Base-by-base conservation (phyloP, 2,329 filamentous ascomycete genomes). In the Aspergillus sp. region DNA sequence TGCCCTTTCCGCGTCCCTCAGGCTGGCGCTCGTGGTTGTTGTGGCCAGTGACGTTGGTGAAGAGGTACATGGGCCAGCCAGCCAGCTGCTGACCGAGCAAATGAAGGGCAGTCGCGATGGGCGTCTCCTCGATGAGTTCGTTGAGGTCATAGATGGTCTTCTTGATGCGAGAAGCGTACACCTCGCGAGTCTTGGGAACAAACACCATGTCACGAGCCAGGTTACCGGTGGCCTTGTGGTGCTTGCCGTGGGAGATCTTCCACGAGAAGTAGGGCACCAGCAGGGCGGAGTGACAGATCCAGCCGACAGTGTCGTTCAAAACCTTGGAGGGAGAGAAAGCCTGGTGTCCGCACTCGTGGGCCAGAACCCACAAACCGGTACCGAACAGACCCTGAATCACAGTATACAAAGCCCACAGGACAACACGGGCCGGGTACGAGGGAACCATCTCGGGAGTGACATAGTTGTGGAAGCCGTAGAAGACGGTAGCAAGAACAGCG, bases 121-220 rank as follows among this genome's bases (percentile, higher is more conserved):
- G 95, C 0, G 95, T 96, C 83, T 99, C 95, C 84, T 99, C 95
- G 69, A 91, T 89, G 63, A 99, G 85, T 82, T 99, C 94, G 62
- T 87, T 82, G 62, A 99, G 81, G 81, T 98, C 92, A 78, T 97
- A 92, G 57, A 85, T 83, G 61, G 93, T 72, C 72, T 85, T 86
- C 72, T 93, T 92, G 63, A 94, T 77, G 62, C 90, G 89, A 64
- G 84, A 85, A 68, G 93, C 92, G 74, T 91, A 93, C 76, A 91
- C 82, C 68, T 95, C 88, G 62, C 93, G 89, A 59, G 93, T 97
- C 81, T 92, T 92, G 63, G 95, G 95, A n/a, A 98, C 85, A 77
- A 97, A 98, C 66, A 98, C 95, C 95, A 99, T 99, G 81, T 99
- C 95, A 70, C 94, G 92, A 81, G 96, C 93, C 82, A 99, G 89